phyloP scores from a whole-genome alignment of 495 filamentous ascomycete species.

The Endocarpon pusillum region DNA sequence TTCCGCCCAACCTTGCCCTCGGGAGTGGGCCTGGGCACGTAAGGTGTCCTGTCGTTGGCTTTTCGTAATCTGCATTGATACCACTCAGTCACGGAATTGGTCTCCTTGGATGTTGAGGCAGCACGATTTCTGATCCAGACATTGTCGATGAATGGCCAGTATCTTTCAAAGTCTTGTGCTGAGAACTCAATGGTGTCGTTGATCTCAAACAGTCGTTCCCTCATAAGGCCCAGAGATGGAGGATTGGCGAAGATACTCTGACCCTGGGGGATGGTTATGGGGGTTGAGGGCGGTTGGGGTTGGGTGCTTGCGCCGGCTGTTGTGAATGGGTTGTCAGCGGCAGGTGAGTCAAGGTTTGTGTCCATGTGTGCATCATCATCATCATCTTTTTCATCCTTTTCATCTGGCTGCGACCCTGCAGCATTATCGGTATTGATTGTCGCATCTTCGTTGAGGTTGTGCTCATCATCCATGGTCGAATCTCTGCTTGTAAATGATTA shows the following conservation, averaged over 20 bases:
- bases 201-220: conserved; percentile 31
- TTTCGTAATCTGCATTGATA: conserved; percentile 34
- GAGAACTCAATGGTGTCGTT: conserved; percentile 35
- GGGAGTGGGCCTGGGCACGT: conserved; percentile 28
- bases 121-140: conserved; percentile 34
- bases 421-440: too few relatives aligned
- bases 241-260: conserved; percentile 23
- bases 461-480: too few relatives aligned
- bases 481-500: too few relatives aligned
- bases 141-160: conserved; percentile 39
- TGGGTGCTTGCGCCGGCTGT: too few relatives aligned
- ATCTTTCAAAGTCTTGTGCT: conserved; percentile 31
- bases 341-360: too few relatives aligned
- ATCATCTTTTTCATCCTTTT: too few relatives aligned
- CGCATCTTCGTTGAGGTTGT: too few relatives aligned
- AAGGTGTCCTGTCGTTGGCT: conserved; percentile 21
- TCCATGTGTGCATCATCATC: too few relatives aligned
- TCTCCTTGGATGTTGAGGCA: conserved; percentile 31
- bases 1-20: conserved; percentile 33
- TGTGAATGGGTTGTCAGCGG: too few relatives aligned
- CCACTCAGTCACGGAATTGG: conserved; percentile 32
- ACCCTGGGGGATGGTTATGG: not conserved
- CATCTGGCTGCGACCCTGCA: too few relatives aligned
- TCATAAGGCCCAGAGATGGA: conserved; percentile 28
- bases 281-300: too few relatives aligned